phyloP scores from a whole-genome alignment of 2,329 filamentous ascomycete species.

The Stagonosporopsis vannaccii region DNA sequence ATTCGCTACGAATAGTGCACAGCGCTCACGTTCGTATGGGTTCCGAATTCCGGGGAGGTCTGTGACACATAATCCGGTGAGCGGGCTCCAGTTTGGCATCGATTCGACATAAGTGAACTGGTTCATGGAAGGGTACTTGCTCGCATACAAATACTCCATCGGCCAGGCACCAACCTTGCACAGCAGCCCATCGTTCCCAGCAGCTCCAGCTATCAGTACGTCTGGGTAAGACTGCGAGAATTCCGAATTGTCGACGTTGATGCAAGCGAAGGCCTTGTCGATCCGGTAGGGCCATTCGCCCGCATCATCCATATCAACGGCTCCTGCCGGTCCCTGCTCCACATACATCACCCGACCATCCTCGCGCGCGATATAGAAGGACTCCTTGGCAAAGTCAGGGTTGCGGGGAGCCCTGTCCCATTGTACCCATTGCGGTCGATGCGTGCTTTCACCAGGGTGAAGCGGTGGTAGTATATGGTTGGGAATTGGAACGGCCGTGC shows the following conservation, averaged over 20 bases:
- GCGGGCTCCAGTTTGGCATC: constrained; percentile 68
- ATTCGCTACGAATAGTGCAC: constrained; percentile 50
- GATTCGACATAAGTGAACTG: constrained; percentile 60
- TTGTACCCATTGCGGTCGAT: constrained; percentile 74
- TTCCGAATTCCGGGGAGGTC: constrained; percentile 30
- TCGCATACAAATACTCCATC: constrained; percentile 57
- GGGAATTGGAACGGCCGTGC: constrained; percentile 23
- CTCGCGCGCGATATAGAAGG: constrained; percentile 85
- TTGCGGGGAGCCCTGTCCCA: constrained; percentile 81
- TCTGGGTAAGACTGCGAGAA: constrained; percentile 68
- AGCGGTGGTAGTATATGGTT: constrained; percentile 54
- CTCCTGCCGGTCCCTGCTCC: constrained; percentile 62
- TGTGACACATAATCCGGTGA: constrained; percentile 57
- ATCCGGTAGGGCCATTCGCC: constrained; percentile 74
- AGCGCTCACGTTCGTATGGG: constrained; percentile 31
- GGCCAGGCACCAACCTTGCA: constrained; percentile 67
- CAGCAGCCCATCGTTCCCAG: constrained; percentile 77
- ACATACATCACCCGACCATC: constrained; percentile 81
- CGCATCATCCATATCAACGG: constrained; percentile 53
- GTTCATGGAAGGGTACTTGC: constrained; percentile 58
- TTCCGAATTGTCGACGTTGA: constrained; percentile 60
- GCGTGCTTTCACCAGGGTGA: constrained; percentile 45
- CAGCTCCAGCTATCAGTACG: constrained; percentile 80
- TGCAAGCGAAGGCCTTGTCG: constrained; percentile 79
- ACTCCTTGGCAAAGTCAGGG: constrained; percentile 68